A percentile compares a stretch with the other conserved stretches of the same genome.
Conservation (phyloP, 2,329 filamentous ascomycete species). For the Magnaporthiopsis rhizophila region DNA sequence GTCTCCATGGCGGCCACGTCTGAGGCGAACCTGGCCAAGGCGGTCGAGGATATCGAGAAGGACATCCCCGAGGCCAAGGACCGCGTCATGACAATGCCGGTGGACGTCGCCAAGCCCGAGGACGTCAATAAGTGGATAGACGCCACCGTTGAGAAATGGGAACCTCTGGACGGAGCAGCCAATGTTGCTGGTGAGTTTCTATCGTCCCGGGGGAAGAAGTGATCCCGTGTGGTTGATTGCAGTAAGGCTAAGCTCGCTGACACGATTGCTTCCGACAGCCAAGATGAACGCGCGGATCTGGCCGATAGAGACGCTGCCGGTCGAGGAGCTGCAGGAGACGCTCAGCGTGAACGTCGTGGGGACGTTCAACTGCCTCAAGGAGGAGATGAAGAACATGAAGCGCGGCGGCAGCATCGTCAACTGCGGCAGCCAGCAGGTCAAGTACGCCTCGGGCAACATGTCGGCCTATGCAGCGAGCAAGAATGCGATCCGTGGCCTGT, state of each 20-base stretch:
- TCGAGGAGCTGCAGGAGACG: slow-evolving; percentile 12
- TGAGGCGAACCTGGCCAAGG: slow-evolving; percentile 6
- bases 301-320: slow-evolving; percentile 2
- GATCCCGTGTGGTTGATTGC: too few species aligned
- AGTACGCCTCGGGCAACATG: slow-evolving; percentile 20
- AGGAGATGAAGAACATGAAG: slow-evolving; percentile 21
- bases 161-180: slow-evolving; percentile 20
- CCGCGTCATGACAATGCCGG: slow-evolving; percentile 10
- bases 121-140: slow-evolving; percentile 21
- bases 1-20: slow-evolving; percentile 9
- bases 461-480: slow-evolving; percentile 17
- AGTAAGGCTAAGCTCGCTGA: slow-evolving; percentile 3
- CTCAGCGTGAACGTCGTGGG: slow-evolving; percentile 13
- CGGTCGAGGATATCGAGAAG: slow-evolving; percentile 8
- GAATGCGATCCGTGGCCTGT: slow-evolving; percentile 15
- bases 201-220: slow-evolving; percentile 14
- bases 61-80: not conserved
- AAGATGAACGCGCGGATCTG: slow-evolving; percentile 1
- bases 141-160: slow-evolving; percentile 17
- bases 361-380: slow-evolving; percentile 11
- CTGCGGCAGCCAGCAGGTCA: slow-evolving; percentile 24
- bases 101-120: slow-evolving; percentile 18
- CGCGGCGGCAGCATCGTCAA: slow-evolving; percentile 35
- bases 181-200: slow-evolving; percentile 20
- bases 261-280: not conserved